A percentile compares a stretch with the other conserved stretches of the same genome.
These are phyloP conservation scores for Calocera cornea DNA, from an alignment of 768 basidiomycete species.

Conservation along the genomic window DNA sequence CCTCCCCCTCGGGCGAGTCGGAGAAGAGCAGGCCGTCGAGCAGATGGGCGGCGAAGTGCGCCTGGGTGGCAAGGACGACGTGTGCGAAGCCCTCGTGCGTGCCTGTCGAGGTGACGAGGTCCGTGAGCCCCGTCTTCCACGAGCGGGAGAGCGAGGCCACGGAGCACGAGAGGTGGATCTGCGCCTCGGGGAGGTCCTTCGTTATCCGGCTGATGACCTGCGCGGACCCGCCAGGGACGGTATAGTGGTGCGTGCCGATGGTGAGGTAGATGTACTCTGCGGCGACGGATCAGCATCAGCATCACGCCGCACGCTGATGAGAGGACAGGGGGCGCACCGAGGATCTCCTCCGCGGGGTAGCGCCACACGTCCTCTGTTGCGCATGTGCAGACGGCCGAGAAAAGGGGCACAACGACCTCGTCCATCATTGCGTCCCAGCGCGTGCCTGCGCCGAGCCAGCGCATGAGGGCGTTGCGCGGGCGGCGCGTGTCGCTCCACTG, in stretches of 20 bases:
- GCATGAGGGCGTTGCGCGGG: constrained; percentile 32
- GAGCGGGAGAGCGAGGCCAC: constrained; percentile 33
- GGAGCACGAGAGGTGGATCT: constrained; percentile 43
- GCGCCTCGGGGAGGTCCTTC: constrained; percentile 24
- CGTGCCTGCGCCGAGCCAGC: constrained; percentile 35
- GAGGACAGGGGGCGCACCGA: constrained; percentile 37
- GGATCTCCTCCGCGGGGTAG: constrained; percentile 50
- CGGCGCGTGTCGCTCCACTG: constrained; percentile 36
- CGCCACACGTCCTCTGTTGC: constrained; percentile 38
- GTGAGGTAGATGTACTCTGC: constrained; percentile 61
- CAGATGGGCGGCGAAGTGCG: constrained; percentile 44
- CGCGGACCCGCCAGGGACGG: constrained; percentile 43
- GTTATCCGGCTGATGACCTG: constrained; percentile 45
- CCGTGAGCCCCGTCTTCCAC: constrained; percentile 28
- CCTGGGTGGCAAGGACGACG: constrained; percentile 62
- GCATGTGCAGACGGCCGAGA: constrained; percentile 62
- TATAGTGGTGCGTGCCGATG: constrained; percentile 54
- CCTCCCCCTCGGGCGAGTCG: constrained; percentile 9
- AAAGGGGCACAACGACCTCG: constrained; percentile 46
- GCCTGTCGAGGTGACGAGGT: constrained; percentile 25
- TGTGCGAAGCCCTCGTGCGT: constrained; percentile 38
- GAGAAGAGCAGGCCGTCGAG: constrained; percentile 23
- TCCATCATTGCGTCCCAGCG: constrained; percentile 41
- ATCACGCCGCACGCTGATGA: neutral
- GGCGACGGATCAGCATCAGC: neutral